phyloP scores from a whole-genome alignment of 192 early-diverging fungal species.

The Podila clonocystis region DNA sequence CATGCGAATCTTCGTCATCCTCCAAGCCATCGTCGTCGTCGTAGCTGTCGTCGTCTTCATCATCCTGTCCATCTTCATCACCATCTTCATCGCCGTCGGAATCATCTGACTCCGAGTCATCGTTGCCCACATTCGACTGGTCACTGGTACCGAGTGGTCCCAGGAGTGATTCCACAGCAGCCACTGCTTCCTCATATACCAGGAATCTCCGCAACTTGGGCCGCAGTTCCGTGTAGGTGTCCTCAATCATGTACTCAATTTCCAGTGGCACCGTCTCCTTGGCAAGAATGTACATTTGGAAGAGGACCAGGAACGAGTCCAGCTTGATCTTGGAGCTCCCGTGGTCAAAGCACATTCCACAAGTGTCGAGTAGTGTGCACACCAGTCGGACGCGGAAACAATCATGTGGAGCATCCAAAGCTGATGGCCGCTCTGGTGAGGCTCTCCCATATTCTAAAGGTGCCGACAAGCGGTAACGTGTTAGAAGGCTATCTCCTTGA shows the following conservation, averaged over 20 bases:
- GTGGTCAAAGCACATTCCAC: slow-evolving; percentile 84
- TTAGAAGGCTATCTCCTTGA: background rate
- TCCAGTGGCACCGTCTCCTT: slow-evolving; percentile 89
- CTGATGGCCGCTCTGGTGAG: slow-evolving; percentile 64
- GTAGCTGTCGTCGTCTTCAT: slow-evolving; percentile 51
- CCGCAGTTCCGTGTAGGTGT: slow-evolving; percentile 79
- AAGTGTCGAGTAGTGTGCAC: slow-evolving; percentile 88
- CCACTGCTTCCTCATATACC: slow-evolving; percentile 86
- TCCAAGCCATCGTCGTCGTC: slow-evolving; percentile 64
- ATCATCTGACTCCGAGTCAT: slow-evolving; percentile 49
- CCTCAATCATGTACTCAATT: slow-evolving; percentile 86
- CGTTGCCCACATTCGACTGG: slow-evolving; percentile 56
- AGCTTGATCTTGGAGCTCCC: slow-evolving; percentile 72
- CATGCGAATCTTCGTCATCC: slow-evolving; percentile 52
- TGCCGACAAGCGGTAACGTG: background rate
- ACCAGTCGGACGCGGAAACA: slow-evolving; percentile 93
- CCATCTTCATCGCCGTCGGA: slow-evolving; percentile 56
- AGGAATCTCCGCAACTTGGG: slow-evolving; percentile 68
- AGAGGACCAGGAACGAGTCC: slow-evolving; percentile 79
- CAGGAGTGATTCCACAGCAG: slow-evolving; percentile 67
- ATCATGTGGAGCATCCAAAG: slow-evolving; percentile 83
- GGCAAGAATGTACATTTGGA: slow-evolving; percentile 91
- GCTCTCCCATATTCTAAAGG: slow-evolving; percentile 58
- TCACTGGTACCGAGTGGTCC: slow-evolving; percentile 49
- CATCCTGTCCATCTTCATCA: slow-evolving; percentile 44